Percentiles rank a stretch among this genome's conserved stretches.
Conservation (phyloP, 345 rosid species). For the Psidium friedrichsthalianum region DNA sequence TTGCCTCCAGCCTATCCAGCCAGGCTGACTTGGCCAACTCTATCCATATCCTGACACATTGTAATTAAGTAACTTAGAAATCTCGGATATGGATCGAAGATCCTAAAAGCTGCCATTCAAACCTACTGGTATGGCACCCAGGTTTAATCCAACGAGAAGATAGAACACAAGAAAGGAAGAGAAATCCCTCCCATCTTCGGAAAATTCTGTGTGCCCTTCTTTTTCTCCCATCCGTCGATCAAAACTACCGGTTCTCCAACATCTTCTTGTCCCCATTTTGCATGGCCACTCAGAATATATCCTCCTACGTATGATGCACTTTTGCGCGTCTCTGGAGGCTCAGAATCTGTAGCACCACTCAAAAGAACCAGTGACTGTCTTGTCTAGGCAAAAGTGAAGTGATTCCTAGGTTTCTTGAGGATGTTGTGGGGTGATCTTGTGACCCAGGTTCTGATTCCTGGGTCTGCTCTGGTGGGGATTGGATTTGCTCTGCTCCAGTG, state of each 20-base stretch:
- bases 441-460: conserved; percentile 38
- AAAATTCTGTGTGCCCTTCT: neutral
- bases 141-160: neutral
- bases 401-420: neutral
- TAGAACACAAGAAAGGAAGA: neutral
- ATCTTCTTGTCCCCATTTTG: neutral
- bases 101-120: conserved; percentile 14
- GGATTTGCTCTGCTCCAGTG: conserved; percentile 57
- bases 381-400: no score
- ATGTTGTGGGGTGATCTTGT: conserved; percentile 34
- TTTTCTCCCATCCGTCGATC: conserved; percentile 14
- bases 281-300: conserved; percentile 3
- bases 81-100: neutral
- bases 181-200: neutral
- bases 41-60: neutral
- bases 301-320: conserved; percentile 2
- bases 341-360: neutral
- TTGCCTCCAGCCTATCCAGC: neutral
- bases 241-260: conserved; percentile 30
- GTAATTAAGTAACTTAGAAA: neutral
- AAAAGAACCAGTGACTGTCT: neutral
- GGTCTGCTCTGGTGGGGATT: conserved; percentile 38
- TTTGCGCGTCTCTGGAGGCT: neutral
- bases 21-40: neutral
- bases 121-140: conserved; percentile 13